Conservation (phyloP, 208 protist genomes). For the Phytomonas francai region DNA sequence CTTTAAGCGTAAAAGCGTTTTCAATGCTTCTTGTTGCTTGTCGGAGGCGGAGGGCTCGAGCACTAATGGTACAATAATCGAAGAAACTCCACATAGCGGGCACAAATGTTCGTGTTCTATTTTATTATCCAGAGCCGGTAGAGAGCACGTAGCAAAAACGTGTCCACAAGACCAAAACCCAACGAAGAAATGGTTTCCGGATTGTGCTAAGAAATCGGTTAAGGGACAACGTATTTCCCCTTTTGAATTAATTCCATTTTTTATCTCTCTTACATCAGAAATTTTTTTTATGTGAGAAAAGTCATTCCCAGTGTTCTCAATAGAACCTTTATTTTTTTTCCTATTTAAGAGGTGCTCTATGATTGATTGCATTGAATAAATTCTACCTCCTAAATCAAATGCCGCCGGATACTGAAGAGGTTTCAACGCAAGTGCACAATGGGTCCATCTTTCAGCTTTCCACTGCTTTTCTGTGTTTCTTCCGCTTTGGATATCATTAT, state of each 20-base stretch:
- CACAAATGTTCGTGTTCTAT: slow-evolving; percentile 12
- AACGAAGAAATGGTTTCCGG: slow-evolving; percentile 48
- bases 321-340: slow-evolving; percentile 9
- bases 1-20: not conserved
- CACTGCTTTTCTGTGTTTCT: slow-evolving; percentile 16
- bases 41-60: slow-evolving; percentile 10
- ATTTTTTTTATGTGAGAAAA: slow-evolving; percentile 22
- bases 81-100: slow-evolving; percentile 27
- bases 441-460: slow-evolving; percentile 30
- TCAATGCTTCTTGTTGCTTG: slow-evolving; percentile 2
- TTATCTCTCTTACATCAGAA: slow-evolving; percentile 48
- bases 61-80: slow-evolving; percentile 31
- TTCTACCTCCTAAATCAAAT: slow-evolving; percentile 52
- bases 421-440: slow-evolving; percentile 53
- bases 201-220: slow-evolving; percentile 32
- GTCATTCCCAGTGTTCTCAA: not conserved
- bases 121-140: slow-evolving; percentile 6
- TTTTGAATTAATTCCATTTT: slow-evolving; percentile 20
- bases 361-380: slow-evolving; percentile 63
- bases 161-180: slow-evolving; percentile 80
- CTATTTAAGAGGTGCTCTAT: slow-evolving; percentile 35
- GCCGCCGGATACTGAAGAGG: slow-evolving; percentile 43
- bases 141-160: slow-evolving; percentile 30
- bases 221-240: slow-evolving; percentile 48
- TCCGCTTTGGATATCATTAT: slow-evolving; percentile 10